phyloP scores from a whole-genome alignment of 176 grass and related monocot genomes.

The Carex myosuroides region DNA sequence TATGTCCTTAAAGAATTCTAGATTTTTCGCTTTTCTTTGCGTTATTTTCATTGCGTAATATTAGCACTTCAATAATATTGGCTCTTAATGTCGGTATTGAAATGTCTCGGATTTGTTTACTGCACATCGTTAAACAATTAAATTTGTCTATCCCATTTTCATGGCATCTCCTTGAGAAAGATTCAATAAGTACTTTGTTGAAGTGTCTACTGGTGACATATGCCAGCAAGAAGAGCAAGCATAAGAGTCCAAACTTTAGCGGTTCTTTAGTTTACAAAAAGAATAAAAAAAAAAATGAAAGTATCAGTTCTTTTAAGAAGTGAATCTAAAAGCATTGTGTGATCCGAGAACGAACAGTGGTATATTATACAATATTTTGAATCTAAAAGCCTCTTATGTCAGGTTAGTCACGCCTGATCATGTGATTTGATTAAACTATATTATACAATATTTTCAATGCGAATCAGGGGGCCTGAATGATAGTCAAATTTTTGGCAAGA shows the following conservation, averaged over 20 bases:
- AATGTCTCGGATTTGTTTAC: background rate
- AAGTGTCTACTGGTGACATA: background rate
- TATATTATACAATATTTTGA: background rate
- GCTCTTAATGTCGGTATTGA: background rate
- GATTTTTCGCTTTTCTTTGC: background rate
- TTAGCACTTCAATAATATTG: background rate
- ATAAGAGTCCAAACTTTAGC: background rate
- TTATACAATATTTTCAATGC: slow-evolving; percentile 3
- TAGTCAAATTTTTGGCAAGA: slow-evolving; percentile 19
- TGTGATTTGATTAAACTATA: slow-evolving; percentile 17
- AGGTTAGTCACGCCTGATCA: slow-evolving; percentile 16
- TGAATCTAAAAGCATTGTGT: background rate
- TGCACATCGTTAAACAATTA: background rate
- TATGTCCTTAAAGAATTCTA: background rate
- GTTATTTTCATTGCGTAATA: background rate
- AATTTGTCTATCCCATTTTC: background rate
- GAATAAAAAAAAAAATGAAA: background rate
- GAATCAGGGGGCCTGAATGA: background rate
- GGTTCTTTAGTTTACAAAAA: background rate
- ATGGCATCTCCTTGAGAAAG: background rate
- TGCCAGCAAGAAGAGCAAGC: background rate
- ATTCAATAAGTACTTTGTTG: background rate
- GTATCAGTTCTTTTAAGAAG: background rate
- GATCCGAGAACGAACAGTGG: background rate
- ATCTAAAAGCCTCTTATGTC: slow-evolving; percentile 13